Base-by-base conservation (phyloP, 768 basidiomycete genomes). In the Agaricus subrufescens region DNA sequence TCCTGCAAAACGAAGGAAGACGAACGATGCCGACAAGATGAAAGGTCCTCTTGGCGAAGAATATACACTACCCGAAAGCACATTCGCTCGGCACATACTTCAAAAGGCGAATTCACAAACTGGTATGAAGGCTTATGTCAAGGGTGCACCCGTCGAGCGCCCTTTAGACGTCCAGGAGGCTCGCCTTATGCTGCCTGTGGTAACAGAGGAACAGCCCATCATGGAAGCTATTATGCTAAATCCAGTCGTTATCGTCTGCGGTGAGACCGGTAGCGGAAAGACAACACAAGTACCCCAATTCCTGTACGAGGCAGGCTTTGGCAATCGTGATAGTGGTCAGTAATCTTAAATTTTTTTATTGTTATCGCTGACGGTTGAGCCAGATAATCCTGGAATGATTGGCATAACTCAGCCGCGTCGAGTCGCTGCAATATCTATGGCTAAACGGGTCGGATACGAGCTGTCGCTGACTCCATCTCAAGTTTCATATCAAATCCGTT, bases 201-300 rank as follows among this genome's bases (percentile, higher is more conserved):
- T 92, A 19, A 84, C 89, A 6, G 95, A 98, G 68, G 97, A 99
- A 65, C 94, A 98, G 64, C 79, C 84, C 2, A 93, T 99, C 53
- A 89, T 98, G 85, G 94, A 96, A 65, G 83, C 93, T 4, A 84
- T 99, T 45, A 70, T 92, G 52, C 74, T 97, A 37, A 85, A 98
- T 67, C 84, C 89, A 0, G 89, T 96, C 5, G 87, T 94, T 29
- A 81, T 95, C 55, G 86, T 97, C 44, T 81, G 80, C 54, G 81
- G 97, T 69, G 96, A 99, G 76, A 99, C 97, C 14, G 97, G 97
- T 48, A 95, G 92, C 66, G 97, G 97, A 46, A 99, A 98, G 74
- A 98, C 97, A 1, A 99, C 97, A 0, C 97, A 98, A 69, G 86
- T 98, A 6, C 97, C 97, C 10, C 97, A 98, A 68, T 98, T 98